A percentile compares a stretch with the other conserved stretches of the same genome.
Evolutionary conservation across 768 basidiomycete species (phyloP).

Genomic region (Scleroderma citrinum): DNA sequence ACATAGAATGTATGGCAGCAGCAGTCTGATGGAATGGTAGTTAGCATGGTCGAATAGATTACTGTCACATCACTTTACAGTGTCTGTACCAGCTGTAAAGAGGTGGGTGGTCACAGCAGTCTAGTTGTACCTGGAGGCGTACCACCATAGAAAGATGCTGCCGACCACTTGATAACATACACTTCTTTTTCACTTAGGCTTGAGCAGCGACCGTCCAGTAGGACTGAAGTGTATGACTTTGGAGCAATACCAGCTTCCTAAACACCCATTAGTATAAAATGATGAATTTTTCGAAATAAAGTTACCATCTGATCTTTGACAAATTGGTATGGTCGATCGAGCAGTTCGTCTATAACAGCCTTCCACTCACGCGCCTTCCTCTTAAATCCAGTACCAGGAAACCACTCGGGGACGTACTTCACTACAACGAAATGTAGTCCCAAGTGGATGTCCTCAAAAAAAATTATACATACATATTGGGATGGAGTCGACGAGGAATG

Average conservation of each 20-base stretch:
- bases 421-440: constrained; percentile 6
- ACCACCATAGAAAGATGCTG: constrained; percentile 1
- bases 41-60: constrained; percentile 35
- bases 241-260: constrained; percentile 48
- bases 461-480: constrained; percentile 9
- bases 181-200: constrained; percentile 37
- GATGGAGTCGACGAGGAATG: constrained; percentile 6
- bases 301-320: constrained; percentile 42
- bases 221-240: constrained; percentile 49
- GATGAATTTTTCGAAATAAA: constrained; percentile 7
- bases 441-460: neutral
- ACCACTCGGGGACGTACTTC: constrained; percentile 22
- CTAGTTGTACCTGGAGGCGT: neutral
- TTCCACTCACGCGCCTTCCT: constrained; percentile 19
- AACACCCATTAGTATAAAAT: neutral
- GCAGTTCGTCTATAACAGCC: constrained; percentile 32
- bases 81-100: constrained; percentile 42
- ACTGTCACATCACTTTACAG: constrained; percentile 32
- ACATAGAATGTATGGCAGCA: constrained; percentile 3
- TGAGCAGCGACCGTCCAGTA: constrained; percentile 47
- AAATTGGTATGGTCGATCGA: constrained; percentile 38
- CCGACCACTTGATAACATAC: constrained; percentile 27
- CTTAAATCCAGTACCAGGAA: constrained; percentile 30
- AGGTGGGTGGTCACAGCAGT: too few species aligned
- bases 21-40: constrained; percentile 11